These are phyloP conservation scores for Gyrodon lividus DNA, from an alignment of 768 basidiomycete species.

Conservation along the genomic window DNA sequence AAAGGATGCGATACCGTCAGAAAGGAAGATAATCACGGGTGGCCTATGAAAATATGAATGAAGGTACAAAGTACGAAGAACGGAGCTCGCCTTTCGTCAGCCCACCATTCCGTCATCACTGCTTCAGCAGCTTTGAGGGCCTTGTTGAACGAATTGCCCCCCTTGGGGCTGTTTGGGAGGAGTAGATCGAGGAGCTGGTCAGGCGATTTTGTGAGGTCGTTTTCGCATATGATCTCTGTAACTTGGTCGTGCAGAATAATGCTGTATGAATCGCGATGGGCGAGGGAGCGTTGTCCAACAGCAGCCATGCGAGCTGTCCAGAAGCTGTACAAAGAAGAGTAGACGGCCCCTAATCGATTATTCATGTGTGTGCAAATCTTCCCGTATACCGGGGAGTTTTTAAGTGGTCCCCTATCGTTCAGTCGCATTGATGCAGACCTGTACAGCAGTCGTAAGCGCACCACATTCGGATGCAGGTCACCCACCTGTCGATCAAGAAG, in stretches of 20 bases:
- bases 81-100: slow-evolving; percentile 37
- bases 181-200: slow-evolving; percentile 42
- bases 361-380: slow-evolving; percentile 34
- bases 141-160: slow-evolving; percentile 42
- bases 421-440: slow-evolving; percentile 53
- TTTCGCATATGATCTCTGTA: slow-evolving; percentile 29
- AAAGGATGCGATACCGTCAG: slow-evolving; percentile 49
- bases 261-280: slow-evolving; percentile 52
- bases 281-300: slow-evolving; percentile 25
- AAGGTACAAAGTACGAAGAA: not conserved
- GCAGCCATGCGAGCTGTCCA: slow-evolving; percentile 50
- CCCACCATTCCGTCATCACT: slow-evolving; percentile 45
- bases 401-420: slow-evolving; percentile 41
- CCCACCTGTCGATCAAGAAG: slow-evolving; percentile 22
- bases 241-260: slow-evolving; percentile 44
- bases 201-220: slow-evolving; percentile 45
- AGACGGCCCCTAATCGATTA: slow-evolving; percentile 60
- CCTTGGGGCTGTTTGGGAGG: slow-evolving; percentile 32
- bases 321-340: slow-evolving; percentile 50
- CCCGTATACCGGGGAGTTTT: slow-evolving; percentile 33
- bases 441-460: not conserved
- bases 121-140: slow-evolving; percentile 41
- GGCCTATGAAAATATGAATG: slow-evolving; percentile 26
- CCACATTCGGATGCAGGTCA: not conserved
- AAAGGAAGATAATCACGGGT: slow-evolving; percentile 56